phyloP scores from a whole-genome alignment of 108 stramenopile genomes.

The Chaetoceros tenuissimus region DNA sequence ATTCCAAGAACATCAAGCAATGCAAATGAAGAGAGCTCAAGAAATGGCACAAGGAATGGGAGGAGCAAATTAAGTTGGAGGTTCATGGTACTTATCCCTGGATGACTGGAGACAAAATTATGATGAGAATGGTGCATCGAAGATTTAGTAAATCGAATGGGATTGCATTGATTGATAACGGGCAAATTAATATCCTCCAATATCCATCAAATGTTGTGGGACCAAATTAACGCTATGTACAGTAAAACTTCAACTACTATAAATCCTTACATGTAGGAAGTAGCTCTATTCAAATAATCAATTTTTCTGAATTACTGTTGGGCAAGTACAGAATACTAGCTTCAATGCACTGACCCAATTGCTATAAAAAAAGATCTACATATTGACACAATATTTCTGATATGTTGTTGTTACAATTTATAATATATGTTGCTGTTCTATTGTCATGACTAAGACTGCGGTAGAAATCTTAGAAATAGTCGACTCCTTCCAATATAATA shows the following conservation, averaged over 20 bases:
- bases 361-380: neutral
- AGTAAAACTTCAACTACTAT: neutral
- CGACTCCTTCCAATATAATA: neutral
- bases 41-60: neutral
- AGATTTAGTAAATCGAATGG: too few species aligned
- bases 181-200: too few species aligned
- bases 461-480: neutral
- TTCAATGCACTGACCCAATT: neutral
- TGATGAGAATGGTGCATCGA: neutral
- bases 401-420: neutral
- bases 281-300: too few species aligned
- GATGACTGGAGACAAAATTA: neutral
- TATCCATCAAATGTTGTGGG: too few species aligned
- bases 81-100: neutral
- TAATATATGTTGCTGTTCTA: neutral
- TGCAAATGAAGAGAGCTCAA: conserved; percentile 28
- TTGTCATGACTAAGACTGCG: neutral
- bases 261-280: too few species aligned
- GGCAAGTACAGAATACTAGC: too few species aligned
- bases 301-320: too few species aligned
- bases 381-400: neutral
- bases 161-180: too few species aligned
- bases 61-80: neutral
- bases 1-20: conserved; percentile 84
- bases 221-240: too few species aligned